These are phyloP conservation scores for Ulmus americana DNA, from an alignment of 331 rosid species.

Conservation along the genomic window DNA sequence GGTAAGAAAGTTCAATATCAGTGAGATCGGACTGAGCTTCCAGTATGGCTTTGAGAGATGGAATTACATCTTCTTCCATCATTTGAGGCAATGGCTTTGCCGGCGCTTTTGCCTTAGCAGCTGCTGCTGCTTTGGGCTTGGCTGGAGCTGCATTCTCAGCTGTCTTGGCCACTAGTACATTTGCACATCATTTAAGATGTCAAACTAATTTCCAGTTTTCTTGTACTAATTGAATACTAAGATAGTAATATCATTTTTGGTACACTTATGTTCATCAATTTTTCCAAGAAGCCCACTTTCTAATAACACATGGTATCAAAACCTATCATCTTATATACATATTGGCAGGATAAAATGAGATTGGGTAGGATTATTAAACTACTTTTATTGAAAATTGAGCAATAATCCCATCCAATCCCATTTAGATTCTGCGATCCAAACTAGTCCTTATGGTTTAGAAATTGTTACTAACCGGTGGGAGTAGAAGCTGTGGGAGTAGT, in stretches of 20 bases:
- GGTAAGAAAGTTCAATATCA: constrained; percentile 54
- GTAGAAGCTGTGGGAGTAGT: constrained; percentile 1
- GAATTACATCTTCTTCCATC: constrained; percentile 93
- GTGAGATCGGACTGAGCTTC: constrained; percentile 66
- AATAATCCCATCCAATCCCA: background rate
- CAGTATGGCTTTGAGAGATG: constrained; percentile 60
- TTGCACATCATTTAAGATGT: too few relatives aligned
- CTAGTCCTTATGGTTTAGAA: background rate
- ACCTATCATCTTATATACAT: too few relatives aligned
- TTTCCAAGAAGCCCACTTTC: background rate
- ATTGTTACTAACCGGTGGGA: constrained; percentile 44
- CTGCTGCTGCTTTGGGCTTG: constrained; percentile 52
- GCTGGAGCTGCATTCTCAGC: constrained; percentile 44
- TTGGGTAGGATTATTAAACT: background rate
- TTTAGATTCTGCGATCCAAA: too few relatives aligned
- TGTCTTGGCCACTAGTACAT: constrained; percentile 26
- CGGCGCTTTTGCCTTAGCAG: constrained; percentile 43
- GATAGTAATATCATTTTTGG: background rate
- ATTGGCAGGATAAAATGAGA: background rate
- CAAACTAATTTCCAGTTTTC: constrained; percentile 17
- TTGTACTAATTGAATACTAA: constrained; percentile 16
- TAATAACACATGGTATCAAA: background rate
- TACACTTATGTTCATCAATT: background rate
- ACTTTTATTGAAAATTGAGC: background rate
- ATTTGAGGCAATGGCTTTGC: constrained; percentile 65